Conservation (phyloP, 2,329 filamentous ascomycete species). For the Ciborinia camelliae region DNA sequence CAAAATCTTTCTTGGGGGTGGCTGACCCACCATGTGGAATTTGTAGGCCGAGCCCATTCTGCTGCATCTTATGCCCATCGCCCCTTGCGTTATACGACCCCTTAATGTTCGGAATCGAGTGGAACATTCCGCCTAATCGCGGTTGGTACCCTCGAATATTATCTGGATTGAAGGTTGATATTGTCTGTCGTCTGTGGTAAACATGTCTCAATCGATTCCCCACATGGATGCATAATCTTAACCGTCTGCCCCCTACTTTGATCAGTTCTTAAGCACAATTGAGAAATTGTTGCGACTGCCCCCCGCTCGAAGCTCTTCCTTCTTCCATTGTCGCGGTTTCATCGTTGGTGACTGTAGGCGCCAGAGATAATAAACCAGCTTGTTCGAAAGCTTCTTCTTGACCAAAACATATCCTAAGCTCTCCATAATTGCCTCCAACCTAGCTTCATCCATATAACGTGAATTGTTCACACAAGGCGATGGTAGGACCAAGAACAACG, state of each 20-base stretch:
- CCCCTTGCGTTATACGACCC: not conserved
- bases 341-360: constrained; percentile 38
- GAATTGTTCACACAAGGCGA: constrained; percentile 87
- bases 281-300: constrained; percentile 85
- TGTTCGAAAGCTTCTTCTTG: constrained; percentile 70
- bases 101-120: not conserved
- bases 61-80: not conserved
- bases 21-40: constrained; percentile 4
- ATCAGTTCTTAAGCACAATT: constrained; percentile 56
- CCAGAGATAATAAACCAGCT: constrained; percentile 91
- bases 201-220: not conserved
- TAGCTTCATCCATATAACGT: constrained; percentile 74
- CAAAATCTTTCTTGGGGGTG: constrained; percentile 6
- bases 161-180: not conserved
- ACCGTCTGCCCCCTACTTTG: not conserved
- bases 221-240: not conserved
- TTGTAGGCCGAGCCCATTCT: not conserved
- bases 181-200: not conserved
- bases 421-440: constrained; percentile 69
- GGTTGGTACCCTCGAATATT: not conserved
- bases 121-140: not conserved
- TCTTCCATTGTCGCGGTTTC: constrained; percentile 45
- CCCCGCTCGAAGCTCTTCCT: constrained; percentile 75
- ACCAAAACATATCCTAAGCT: constrained; percentile 68
- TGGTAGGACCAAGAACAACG: constrained; percentile 85